phyloP scores from a whole-genome alignment of 1,139 yeast species.

The Diutina catenulata region DNA sequence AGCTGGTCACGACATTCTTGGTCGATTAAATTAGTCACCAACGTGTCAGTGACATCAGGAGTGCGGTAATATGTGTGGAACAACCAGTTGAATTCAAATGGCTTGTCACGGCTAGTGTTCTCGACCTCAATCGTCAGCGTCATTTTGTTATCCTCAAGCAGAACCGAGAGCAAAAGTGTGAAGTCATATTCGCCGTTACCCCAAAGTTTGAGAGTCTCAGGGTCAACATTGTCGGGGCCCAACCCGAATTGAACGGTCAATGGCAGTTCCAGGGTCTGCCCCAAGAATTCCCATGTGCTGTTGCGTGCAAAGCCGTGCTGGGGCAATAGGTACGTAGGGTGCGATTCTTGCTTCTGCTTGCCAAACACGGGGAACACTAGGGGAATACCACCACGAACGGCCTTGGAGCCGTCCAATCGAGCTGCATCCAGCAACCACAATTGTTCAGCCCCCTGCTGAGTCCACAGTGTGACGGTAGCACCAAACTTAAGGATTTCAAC shows the following conservation, averaged over 20 bases:
- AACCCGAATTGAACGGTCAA: slow-evolving; percentile 81
- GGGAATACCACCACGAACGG: slow-evolving; percentile 96
- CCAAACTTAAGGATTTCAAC: slow-evolving; percentile 73
- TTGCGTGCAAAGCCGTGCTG: slow-evolving; percentile 96
- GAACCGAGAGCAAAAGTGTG: slow-evolving; percentile 61
- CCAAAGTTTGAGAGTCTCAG: slow-evolving; percentile 47
- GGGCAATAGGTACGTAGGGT: slow-evolving; percentile 45
- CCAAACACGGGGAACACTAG: slow-evolving; percentile 94
- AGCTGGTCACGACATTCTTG: slow-evolving; percentile 66
- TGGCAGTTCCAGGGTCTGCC: slow-evolving; percentile 48
- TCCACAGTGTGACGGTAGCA: slow-evolving; percentile 84
- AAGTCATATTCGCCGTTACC: slow-evolving; percentile 49
- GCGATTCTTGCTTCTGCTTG: slow-evolving; percentile 32
- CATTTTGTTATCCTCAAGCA: slow-evolving; percentile 40
- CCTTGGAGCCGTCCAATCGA: slow-evolving; percentile 76
- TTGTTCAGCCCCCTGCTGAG: slow-evolving; percentile 53
- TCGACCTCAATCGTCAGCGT: slow-evolving; percentile 63
- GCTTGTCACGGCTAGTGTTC: slow-evolving; percentile 47
- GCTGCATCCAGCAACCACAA: slow-evolving; percentile 58
- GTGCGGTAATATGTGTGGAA: slow-evolving; percentile 85
- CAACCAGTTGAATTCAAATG: slow-evolving; percentile 88
- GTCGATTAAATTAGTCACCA: slow-evolving; percentile 69
- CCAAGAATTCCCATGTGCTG: slow-evolving; percentile 84
- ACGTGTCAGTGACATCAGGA: slow-evolving; percentile 63
- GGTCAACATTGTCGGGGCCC: slow-evolving; percentile 69